Evolutionary conservation across 208 protist species (phyloP), one percentile per base, ranked within the genome.

Genomic region (Wallacemonas rigidus): DNA sequence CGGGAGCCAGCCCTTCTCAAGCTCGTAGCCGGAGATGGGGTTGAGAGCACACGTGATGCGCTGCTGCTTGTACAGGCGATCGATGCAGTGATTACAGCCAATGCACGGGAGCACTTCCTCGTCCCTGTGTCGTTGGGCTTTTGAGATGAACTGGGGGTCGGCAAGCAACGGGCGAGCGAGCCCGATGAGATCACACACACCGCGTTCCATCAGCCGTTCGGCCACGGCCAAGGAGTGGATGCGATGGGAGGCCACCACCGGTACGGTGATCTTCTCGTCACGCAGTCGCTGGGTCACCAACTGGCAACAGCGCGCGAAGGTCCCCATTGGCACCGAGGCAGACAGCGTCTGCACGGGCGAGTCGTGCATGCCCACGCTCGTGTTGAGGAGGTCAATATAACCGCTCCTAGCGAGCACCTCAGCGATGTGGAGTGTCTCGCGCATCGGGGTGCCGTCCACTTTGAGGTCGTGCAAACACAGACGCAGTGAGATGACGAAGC

Each of bases 281-380:
- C 64, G 69, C 2, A 93, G 71, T 3, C 74, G 80, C 72, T 95
- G 76, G 57, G 86, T 92, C 14, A 94, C 65, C 38, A 87, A 72
- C 63, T 86, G 62, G 17, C 92, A 94, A 54, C 88, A 80, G 38
- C 92, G 90, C 35, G 89, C 64, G 74, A 97, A 98, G 17, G 84
- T 78, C n/a, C 79, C 93, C 60, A 95, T 87, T 2, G 96, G 96
- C 2, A 98, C 96, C 72, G 81, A 92, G 3, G 94, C 95, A 11
- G 93, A 94, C 50, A 98, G 82, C 43, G 95, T 98, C 69, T 97
- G 95, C 36, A 98, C 89, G 26, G 93, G 90, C 36, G 97, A 96
- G 79, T 98, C 97, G 82, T 98, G 94, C 97, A 97, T 98, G 47
- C 95, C 95, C 15, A 98, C 94, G 71, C 94, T 97, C 3, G 95